A percentile compares a stretch with the other conserved stretches of the same genome.
These are phyloP conservation scores for Pyropia haitanensis DNA, from an alignment of 23 red algal genomes.

Conservation along the genomic window DNA sequence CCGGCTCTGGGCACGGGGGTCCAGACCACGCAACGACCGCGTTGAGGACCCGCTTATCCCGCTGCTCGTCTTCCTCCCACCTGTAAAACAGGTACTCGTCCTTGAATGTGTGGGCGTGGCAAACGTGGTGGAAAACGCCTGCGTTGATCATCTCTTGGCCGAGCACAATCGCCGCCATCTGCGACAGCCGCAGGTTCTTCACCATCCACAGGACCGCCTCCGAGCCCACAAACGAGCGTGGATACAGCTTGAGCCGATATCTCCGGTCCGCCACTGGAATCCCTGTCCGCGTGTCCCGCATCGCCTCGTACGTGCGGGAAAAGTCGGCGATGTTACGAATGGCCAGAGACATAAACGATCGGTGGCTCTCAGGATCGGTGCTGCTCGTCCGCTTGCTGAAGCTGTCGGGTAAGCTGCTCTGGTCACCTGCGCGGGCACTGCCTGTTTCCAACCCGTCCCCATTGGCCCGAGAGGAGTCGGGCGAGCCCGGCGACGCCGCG, in stretches of 20 bases:
- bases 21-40: neutral
- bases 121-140: conserved; percentile 65
- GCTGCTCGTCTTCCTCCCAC: conserved; percentile 26
- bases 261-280: conserved; percentile 28
- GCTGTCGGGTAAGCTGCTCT: too few relatives aligned
- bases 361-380: too few relatives aligned
- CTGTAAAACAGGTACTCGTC: conserved; percentile 63
- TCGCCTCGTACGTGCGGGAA: conserved; percentile 13
- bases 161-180: conserved; percentile 15
- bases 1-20: conserved; percentile 1
- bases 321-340: conserved; percentile 20
- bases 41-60: conserved; percentile 22
- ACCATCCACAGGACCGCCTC: conserved; percentile 33
- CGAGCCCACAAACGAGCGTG: conserved; percentile 20
- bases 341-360: too few relatives aligned
- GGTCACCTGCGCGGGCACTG: too few relatives aligned
- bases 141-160: conserved; percentile 21
- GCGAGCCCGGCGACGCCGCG: too few relatives aligned
- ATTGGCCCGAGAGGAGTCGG: too few relatives aligned
- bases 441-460: too few relatives aligned
- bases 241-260: conserved; percentile 18
- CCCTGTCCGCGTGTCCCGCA: conserved; percentile 11
- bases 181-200: neutral
- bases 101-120: conserved; percentile 54
- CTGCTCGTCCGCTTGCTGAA: too few relatives aligned